Evolutionary conservation across 2,329 filamentous ascomycete species (phyloP).

Genomic region (Teratosphaeria viscida): DNA sequence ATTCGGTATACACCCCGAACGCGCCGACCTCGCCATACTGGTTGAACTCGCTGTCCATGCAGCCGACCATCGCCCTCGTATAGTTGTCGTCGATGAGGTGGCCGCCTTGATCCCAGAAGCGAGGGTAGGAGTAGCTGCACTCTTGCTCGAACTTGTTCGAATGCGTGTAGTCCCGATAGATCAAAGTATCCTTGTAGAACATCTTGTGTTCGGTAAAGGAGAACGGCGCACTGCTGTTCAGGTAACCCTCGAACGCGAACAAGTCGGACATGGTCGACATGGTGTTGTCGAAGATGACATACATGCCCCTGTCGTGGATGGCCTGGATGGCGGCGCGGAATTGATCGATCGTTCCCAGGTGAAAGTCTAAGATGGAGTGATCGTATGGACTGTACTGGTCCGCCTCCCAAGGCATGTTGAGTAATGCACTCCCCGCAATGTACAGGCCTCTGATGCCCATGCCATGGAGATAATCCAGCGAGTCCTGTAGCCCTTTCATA

Average conservation of each 20-base stretch:
- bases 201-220: slow-evolving; percentile 46
- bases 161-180: slow-evolving; percentile 49
- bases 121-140: slow-evolving; percentile 46
- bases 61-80: slow-evolving; percentile 40
- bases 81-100: slow-evolving; percentile 39
- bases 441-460: slow-evolving; percentile 54
- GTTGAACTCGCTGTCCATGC: slow-evolving; percentile 55
- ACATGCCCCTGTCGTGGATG: slow-evolving; percentile 54
- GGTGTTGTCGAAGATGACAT: slow-evolving; percentile 56
- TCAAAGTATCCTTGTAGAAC: slow-evolving; percentile 43
- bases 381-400: slow-evolving; percentile 50
- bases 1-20: slow-evolving; percentile 53
- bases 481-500: slow-evolving; percentile 46
- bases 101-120: slow-evolving; percentile 52
- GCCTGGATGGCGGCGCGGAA: slow-evolving; percentile 50
- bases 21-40: slow-evolving; percentile 54
- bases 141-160: slow-evolving; percentile 43
- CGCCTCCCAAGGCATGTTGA: slow-evolving; percentile 54
- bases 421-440: slow-evolving; percentile 52
- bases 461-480: slow-evolving; percentile 55
- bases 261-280: slow-evolving; percentile 55
- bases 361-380: slow-evolving; percentile 52
- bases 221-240: slow-evolving; percentile 50
- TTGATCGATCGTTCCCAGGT: slow-evolving; percentile 48
- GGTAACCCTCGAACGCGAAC: slow-evolving; percentile 50